Evolutionary conservation across 768 basidiomycete genomes (phyloP).

Genomic region (Tephrocybe rancida): DNA sequence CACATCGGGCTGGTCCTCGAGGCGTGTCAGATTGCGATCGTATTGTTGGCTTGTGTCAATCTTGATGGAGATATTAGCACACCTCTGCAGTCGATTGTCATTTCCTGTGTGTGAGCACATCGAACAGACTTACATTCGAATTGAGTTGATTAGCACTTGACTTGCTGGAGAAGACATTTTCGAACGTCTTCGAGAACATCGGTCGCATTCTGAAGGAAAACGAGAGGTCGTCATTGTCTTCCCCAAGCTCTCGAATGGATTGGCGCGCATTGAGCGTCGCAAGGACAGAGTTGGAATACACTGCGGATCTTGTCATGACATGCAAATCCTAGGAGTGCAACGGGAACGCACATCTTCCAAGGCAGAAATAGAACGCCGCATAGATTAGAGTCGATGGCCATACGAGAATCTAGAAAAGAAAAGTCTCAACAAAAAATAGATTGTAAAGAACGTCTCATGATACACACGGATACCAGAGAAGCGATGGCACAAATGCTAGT

Average conservation of each 20-base stretch:
- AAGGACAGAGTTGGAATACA: slow-evolving; percentile 57
- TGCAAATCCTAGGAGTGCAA: background rate
- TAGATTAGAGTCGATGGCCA: slow-evolving; percentile 56
- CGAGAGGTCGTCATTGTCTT: slow-evolving; percentile 47
- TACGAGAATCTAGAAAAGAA: slow-evolving; percentile 40
- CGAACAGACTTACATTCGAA: slow-evolving; percentile 27
- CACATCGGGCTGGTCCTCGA: slow-evolving; percentile 20
- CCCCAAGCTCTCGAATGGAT: slow-evolving; percentile 43
- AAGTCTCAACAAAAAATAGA: slow-evolving; percentile 6
- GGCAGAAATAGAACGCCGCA: slow-evolving; percentile 59
- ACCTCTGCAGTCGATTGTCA: slow-evolving; percentile 29
- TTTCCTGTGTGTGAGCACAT: background rate
- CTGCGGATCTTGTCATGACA: slow-evolving; percentile 25
- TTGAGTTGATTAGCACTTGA: slow-evolving; percentile 32
- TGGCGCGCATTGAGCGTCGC: slow-evolving; percentile 54
- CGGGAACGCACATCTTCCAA: slow-evolving; percentile 46
- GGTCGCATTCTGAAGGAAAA: slow-evolving; percentile 44
- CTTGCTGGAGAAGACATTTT: slow-evolving; percentile 24
- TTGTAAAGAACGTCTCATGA: background rate
- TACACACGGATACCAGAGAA: slow-evolving; percentile 41
- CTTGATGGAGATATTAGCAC: slow-evolving; percentile 63
- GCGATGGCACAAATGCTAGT: slow-evolving; percentile 44
- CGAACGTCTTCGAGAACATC: slow-evolving; percentile 26
- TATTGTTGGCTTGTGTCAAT: slow-evolving; percentile 63
- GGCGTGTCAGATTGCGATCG: slow-evolving; percentile 33